These are phyloP conservation scores for Astrothelium subdiscretum DNA, from an alignment of 495 filamentous ascomycete species.

Conservation along the genomic window DNA sequence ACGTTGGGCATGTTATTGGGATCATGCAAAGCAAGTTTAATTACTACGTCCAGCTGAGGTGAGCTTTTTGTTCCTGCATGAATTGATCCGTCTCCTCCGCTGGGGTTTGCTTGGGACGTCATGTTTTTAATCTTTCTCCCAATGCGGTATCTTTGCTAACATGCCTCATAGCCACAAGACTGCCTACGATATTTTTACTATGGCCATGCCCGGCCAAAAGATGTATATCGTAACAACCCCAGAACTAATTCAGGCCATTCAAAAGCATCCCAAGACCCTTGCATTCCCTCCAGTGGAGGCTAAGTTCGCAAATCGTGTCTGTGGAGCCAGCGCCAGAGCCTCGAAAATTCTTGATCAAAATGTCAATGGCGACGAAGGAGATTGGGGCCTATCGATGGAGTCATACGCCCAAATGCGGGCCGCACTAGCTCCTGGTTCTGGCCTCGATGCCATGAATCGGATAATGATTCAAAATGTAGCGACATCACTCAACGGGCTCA, in stretches of 20 bases:
- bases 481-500: constrained; percentile 11
- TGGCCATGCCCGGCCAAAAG: constrained; percentile 25
- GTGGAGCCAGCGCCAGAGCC: constrained; percentile 22
- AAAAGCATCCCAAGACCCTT: constrained; percentile 26
- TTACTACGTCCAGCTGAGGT: neutral
- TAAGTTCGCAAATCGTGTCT: constrained; percentile 25
- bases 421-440: constrained; percentile 23
- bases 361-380: constrained; percentile 21
- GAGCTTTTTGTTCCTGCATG: neutral
- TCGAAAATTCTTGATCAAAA: constrained; percentile 22
- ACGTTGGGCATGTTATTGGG: neutral
- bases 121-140: neutral
- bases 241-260: constrained; percentile 26
- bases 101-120: no score
- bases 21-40: constrained; percentile 1
- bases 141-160: neutral
- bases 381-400: constrained; percentile 24
- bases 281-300: constrained; percentile 30
- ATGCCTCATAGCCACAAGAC: neutral
- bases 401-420: constrained; percentile 23
- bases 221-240: constrained; percentile 30
- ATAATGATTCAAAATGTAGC: constrained; percentile 25
- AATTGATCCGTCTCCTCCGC: no score
- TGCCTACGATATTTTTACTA: constrained; percentile 24
- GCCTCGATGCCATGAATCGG: constrained; percentile 29